phyloP scores from a whole-genome alignment of 495 filamentous ascomycete genomes.

The Emericellopsis terricola region DNA sequence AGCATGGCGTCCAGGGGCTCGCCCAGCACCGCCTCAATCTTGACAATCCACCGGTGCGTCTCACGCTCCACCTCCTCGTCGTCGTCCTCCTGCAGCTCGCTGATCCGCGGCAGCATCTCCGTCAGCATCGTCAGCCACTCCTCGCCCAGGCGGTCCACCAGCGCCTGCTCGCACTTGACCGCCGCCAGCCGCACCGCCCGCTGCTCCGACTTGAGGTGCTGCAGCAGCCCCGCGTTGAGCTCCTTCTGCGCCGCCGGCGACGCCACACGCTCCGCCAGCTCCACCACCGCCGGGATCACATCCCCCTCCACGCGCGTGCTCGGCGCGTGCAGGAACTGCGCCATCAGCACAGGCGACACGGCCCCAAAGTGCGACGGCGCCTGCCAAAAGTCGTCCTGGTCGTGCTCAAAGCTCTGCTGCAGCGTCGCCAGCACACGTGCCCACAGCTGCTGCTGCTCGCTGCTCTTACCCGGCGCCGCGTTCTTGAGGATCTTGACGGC shows the following conservation, averaged over 20 bases:
- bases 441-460: conserved; percentile 40
- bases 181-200: conserved; percentile 54
- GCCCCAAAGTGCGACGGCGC: conserved; percentile 63
- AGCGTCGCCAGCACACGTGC: conserved; percentile 46
- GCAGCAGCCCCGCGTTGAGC: conserved; percentile 58
- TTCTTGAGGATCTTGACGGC: conserved; percentile 42
- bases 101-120: conserved; percentile 89
- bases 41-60: conserved; percentile 67
- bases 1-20: conserved; percentile 83
- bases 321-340: conserved; percentile 44
- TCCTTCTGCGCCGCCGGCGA: conserved; percentile 79
- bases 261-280: conserved; percentile 64
- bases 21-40: conserved; percentile 72
- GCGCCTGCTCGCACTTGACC: conserved; percentile 54
- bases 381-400: conserved; percentile 75
- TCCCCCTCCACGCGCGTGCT: conserved; percentile 16
- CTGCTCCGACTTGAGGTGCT: conserved; percentile 52
- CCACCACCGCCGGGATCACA: conserved; percentile 42
- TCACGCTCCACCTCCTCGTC: conserved; percentile 83
- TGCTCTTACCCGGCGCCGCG: conserved; percentile 23
- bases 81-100: conserved; percentile 88
- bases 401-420: conserved; percentile 56
- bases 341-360: conserved; percentile 47
- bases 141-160: conserved; percentile 66
- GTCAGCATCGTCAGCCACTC: conserved; percentile 82